phyloP scores from a whole-genome alignment of 768 basidiomycete species.

The Leucogyrophana mollusca region DNA sequence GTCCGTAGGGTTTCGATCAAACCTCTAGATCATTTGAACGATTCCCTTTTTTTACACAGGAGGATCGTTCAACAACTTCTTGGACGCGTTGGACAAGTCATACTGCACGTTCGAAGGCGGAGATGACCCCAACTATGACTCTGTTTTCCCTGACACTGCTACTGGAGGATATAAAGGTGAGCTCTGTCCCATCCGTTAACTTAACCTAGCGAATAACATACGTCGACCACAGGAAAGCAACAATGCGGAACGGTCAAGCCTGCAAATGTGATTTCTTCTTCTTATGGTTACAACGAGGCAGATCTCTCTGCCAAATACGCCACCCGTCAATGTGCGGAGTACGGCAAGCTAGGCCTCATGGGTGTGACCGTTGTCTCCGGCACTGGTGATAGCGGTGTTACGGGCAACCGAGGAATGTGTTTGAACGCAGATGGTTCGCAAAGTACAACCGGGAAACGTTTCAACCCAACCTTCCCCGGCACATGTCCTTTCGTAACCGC shows the following conservation, averaged over 20 bases:
- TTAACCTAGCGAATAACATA: background rate
- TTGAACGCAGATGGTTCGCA: conserved; percentile 14
- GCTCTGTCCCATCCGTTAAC: background rate
- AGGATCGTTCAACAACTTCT: conserved; percentile 44
- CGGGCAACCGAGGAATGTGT: conserved; percentile 23
- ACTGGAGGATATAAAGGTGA: conserved; percentile 32
- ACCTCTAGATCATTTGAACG: background rate
- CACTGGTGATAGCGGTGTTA: conserved; percentile 17
- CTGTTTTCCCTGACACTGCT: conserved; percentile 28
- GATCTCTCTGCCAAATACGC: conserved; percentile 38
- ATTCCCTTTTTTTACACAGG: conserved; percentile 18
- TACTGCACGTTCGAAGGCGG: conserved; percentile 43
- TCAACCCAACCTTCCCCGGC: conserved; percentile 28
- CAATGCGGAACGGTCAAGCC: conserved; percentile 43
- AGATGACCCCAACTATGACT: conserved; percentile 36
- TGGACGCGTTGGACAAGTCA: conserved; percentile 40
- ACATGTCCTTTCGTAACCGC: conserved; percentile 24
- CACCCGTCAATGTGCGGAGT: conserved; percentile 46
- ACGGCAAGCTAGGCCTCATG: conserved; percentile 23
- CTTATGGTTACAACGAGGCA: conserved; percentile 44
- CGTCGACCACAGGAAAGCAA: conserved; percentile 15
- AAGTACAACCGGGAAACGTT: conserved; percentile 12
- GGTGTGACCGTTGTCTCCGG: conserved; percentile 23
- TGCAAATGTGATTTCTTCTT: conserved; percentile 41
- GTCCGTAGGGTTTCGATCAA: conserved; percentile 11